These are phyloP conservation scores for Colletotrichum tofieldiae DNA, from an alignment of 2,329 filamentous ascomycete genomes.

Conservation along the genomic window DNA sequence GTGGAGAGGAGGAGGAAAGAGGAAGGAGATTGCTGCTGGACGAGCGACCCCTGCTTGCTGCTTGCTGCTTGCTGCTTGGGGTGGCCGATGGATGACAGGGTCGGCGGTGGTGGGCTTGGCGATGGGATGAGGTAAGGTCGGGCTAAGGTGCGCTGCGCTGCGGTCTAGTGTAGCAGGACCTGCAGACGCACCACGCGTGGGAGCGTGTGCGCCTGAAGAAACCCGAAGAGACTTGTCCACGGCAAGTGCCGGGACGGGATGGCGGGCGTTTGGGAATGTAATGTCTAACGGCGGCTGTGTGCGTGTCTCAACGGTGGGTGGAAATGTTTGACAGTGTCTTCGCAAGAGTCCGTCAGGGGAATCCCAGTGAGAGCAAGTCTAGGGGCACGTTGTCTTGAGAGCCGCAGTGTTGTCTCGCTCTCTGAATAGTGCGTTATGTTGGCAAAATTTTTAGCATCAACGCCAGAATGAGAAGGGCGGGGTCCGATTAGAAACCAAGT, in stretches of 20 bases:
- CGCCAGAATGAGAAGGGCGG: background rate
- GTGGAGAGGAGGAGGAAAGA: conserved; percentile 30
- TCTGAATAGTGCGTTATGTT: background rate
- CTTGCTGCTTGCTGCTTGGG: conserved; percentile 11
- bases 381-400: conserved; percentile 4
- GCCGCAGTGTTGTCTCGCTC: background rate
- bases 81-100: background rate
- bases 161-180: conserved; percentile 4
- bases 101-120: conserved; percentile 31
- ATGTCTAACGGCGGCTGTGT: conserved; percentile 19
- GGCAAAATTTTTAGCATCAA: background rate
- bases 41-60: conserved; percentile 28
- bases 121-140: conserved; percentile 36
- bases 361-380: conserved; percentile 18
- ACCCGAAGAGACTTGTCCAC: background rate
- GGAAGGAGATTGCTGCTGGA: conserved; percentile 19
- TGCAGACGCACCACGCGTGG: conserved; percentile 18
- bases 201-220: background rate
- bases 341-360: conserved; percentile 10
- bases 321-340: background rate
- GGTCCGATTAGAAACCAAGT: background rate
- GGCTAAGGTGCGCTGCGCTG: conserved; percentile 5
- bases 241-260: background rate
- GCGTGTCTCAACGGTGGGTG: conserved; percentile 21
- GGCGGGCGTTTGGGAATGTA: conserved; percentile 20